phyloP scores from a whole-genome alignment of 306 rosid genomes.

The Castanea sativa region DNA sequence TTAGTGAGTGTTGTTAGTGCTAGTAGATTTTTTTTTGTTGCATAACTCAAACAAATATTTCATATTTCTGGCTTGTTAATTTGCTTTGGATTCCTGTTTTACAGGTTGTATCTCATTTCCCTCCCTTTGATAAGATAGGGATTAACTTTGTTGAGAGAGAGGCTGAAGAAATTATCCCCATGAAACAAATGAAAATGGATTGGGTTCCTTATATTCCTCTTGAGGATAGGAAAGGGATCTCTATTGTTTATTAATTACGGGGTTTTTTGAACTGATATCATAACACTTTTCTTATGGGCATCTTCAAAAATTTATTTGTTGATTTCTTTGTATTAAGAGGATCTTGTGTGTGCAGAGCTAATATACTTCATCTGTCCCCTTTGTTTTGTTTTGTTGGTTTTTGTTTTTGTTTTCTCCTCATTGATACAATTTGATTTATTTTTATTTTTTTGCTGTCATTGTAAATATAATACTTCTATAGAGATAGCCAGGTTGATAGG shows the following conservation, averaged over 20 bases:
- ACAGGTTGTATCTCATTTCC: slow-evolving; percentile 80
- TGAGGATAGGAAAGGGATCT: slow-evolving; percentile 42
- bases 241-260: background rate
- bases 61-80: background rate
- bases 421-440: background rate
- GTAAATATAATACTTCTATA: slow-evolving; percentile 35
- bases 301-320: background rate
- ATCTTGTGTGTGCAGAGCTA: too few species aligned
- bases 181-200: slow-evolving; percentile 98
- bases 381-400: too few species aligned
- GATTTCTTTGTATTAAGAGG: background rate
- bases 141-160: slow-evolving; percentile 90
- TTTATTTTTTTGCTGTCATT: slow-evolving; percentile 2
- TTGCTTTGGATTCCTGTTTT: slow-evolving; percentile 1
- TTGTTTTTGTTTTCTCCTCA: too few species aligned
- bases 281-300: slow-evolving; percentile 11
- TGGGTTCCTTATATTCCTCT: slow-evolving; percentile 92
- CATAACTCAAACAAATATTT: background rate
- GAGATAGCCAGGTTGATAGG: slow-evolving; percentile 66
- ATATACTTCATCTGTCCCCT: too few species aligned
- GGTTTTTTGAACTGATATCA: background rate
- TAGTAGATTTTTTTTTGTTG: background rate
- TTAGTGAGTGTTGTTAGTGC: background rate
- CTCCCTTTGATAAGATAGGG: slow-evolving; percentile 88
- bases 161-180: slow-evolving; percentile 83